phyloP scores from a whole-genome alignment of 768 basidiomycete species.

The Pleurotus tuber-regium region DNA sequence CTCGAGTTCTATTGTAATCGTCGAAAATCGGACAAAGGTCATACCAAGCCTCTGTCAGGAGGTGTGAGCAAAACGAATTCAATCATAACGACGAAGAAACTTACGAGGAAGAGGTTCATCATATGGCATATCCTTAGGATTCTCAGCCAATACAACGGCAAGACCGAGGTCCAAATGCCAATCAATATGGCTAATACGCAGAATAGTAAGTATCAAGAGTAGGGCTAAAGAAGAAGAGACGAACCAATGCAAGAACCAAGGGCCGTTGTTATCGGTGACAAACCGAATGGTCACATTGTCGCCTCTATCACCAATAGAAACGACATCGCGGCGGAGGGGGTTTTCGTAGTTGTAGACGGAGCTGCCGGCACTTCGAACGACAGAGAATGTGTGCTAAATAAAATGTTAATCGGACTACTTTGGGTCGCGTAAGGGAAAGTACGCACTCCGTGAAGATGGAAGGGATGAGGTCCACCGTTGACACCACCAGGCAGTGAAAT shows the following conservation, averaged over 20 bases:
- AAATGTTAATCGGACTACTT: no score
- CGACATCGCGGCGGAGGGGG: conserved; percentile 55
- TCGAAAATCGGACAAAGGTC: conserved; percentile 29
- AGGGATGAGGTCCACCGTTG: conserved; percentile 30
- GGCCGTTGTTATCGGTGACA: conserved; percentile 35
- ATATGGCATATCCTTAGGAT: conserved; percentile 19
- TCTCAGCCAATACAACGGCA: conserved; percentile 37
- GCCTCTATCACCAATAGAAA: conserved; percentile 30
- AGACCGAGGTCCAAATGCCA: conserved; percentile 38
- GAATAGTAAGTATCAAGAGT: conserved; percentile 3
- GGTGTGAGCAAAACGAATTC: background rate
- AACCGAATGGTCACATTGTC: conserved; percentile 38
- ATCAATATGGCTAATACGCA: conserved; percentile 28
- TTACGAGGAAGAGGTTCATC: conserved; percentile 20
- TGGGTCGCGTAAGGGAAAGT: background rate
- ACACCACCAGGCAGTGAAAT: conserved; percentile 37
- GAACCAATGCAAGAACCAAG: conserved; percentile 30
- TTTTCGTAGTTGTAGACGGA: conserved; percentile 37
- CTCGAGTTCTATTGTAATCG: background rate
- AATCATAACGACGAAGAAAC: conserved; percentile 4
- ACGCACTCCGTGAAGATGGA: conserved; percentile 32
- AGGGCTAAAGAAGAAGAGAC: conserved; percentile 2
- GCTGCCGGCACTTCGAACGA: conserved; percentile 32
- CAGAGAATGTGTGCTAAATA: conserved; percentile 33
- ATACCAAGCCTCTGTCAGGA: conserved; percentile 20